Conservation (phyloP, 768 basidiomycete genomes). For the Tulasnella sp. region DNA sequence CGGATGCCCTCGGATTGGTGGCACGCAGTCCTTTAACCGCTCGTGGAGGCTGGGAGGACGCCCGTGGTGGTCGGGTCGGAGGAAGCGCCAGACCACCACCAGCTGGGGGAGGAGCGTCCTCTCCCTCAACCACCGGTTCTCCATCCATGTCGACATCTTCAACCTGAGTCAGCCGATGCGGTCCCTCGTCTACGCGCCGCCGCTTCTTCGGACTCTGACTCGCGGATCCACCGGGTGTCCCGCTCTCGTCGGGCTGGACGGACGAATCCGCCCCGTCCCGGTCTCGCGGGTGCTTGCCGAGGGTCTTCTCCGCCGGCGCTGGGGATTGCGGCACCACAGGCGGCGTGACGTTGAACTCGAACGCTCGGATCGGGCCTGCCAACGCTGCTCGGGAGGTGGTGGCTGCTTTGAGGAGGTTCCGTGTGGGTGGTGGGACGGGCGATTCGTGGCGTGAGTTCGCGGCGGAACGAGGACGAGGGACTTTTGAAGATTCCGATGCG, state of each 20-base stretch:
- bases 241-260: background rate
- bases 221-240: background rate
- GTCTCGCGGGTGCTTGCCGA: background rate
- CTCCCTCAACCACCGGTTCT: background rate
- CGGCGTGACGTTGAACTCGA: background rate
- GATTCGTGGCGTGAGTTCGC: background rate
- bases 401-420: background rate
- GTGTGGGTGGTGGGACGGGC: background rate
- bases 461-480: background rate
- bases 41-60: background rate
- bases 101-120: background rate
- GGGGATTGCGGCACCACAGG: background rate
- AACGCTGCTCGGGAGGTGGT: background rate
- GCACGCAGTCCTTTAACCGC: background rate
- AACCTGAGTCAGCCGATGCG: background rate
- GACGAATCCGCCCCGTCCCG: background rate
- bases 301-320: background rate
- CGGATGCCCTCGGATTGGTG: background rate
- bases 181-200: background rate
- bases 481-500: too few species aligned
- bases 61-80: background rate
- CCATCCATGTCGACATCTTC: background rate
- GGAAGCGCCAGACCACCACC: background rate
- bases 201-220: background rate
- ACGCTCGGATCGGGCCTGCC: background rate